Evolutionary conservation across 306 rosid species (phyloP).

Genomic region (Castanopsis chinensis): DNA sequence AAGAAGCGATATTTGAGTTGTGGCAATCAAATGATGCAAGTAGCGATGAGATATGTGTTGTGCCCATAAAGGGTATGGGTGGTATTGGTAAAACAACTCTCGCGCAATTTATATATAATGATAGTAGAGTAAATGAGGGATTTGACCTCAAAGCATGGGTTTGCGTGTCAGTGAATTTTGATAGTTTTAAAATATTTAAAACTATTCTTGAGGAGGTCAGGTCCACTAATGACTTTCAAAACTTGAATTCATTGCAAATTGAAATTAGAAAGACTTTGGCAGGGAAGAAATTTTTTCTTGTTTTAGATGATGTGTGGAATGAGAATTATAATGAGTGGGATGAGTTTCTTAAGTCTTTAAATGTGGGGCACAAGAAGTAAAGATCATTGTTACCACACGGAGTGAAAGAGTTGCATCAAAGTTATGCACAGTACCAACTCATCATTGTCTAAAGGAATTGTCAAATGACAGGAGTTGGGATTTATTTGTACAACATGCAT

Average conservation of each 20-base stretch:
- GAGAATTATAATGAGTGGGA: conserved; percentile 16
- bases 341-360: background rate
- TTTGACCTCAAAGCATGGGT: conserved; percentile 13
- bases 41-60: background rate
- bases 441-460: background rate
- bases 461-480: conserved; percentile 26
- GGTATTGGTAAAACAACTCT: conserved; percentile 17
- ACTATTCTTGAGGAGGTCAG: conserved; percentile 9
- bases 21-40: background rate
- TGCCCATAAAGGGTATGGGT: conserved; percentile 18
- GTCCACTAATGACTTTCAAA: background rate
- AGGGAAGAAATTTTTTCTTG: conserved; percentile 16
- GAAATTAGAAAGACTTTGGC: background rate
- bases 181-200: background rate
- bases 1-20: background rate
- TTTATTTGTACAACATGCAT: conserved; percentile 22
- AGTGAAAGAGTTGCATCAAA: conserved; percentile 5
- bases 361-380: conserved; percentile 5
- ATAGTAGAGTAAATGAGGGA: background rate
- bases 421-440: background rate
- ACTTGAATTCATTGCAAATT: background rate
- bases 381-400: conserved; percentile 23
- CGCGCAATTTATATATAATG: conserved; percentile 7
- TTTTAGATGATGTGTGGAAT: conserved; percentile 37
- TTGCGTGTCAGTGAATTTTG: conserved; percentile 12